Evolutionary conservation across 257 asterid species (phyloP).

Genomic region (Leptodermis oblonga): DNA sequence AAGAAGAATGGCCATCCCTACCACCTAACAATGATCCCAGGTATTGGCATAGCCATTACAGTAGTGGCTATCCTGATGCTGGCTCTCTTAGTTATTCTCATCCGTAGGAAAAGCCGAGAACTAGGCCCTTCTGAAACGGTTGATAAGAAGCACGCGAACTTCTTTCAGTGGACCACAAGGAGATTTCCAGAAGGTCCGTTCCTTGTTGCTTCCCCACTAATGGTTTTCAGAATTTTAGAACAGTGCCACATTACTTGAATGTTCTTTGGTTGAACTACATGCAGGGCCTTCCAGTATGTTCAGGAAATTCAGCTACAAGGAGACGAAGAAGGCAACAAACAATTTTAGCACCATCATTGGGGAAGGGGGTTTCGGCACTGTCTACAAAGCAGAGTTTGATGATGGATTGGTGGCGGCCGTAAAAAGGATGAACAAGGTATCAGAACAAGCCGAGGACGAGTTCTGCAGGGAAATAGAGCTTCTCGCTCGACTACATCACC

Average conservation of each 20-base stretch:
- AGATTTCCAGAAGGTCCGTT: constrained; percentile 67
- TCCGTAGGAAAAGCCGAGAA: constrained; percentile 59
- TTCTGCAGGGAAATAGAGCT: constrained; percentile 87
- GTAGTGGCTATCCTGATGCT: constrained; percentile 49
- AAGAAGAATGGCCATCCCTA: constrained; percentile 45
- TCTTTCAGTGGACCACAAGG: constrained; percentile 44
- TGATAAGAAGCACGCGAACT: constrained; percentile 40
- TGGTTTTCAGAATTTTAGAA: constrained; percentile 7
- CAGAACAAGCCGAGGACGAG: constrained; percentile 91
- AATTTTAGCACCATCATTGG: constrained; percentile 69
- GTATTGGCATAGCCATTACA: constrained; percentile 63
- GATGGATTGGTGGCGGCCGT: constrained; percentile 71
- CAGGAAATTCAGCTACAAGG: constrained; percentile 83
- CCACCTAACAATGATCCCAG: constrained; percentile 59
- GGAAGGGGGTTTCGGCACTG: constrained; percentile 93
- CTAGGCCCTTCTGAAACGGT: constrained; percentile 44
- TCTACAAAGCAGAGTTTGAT: constrained; percentile 74
- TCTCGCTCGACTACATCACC: constrained; percentile 92
- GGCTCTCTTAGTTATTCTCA: constrained; percentile 50
- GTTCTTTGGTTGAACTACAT: constrained; percentile 25
- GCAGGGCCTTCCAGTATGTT: constrained; percentile 70
- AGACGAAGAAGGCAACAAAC: constrained; percentile 80
- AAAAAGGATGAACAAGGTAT: constrained; percentile 80
- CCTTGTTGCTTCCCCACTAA: not conserved
- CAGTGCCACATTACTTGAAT: not conserved